Conservation (phyloP, 192 early-diverging fungal species). For the Glomus cerebriforme region DNA sequence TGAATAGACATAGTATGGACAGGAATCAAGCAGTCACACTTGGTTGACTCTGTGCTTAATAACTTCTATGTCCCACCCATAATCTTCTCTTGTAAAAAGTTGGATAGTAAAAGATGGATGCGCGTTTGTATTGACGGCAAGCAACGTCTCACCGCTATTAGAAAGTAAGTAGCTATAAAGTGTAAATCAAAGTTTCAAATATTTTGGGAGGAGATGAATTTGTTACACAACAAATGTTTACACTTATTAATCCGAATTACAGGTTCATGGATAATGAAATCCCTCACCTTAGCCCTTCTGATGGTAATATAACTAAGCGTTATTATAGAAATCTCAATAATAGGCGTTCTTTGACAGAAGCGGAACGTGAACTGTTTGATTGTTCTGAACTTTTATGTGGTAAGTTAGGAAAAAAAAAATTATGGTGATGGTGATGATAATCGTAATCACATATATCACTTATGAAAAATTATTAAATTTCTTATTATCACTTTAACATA, state of each 20-base stretch:
- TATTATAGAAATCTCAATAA: constrained; percentile 23
- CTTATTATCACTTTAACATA: neutral
- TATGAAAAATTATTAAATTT: neutral
- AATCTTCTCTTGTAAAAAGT: constrained; percentile 32
- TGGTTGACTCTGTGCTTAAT: constrained; percentile 39
- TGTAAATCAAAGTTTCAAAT: neutral
- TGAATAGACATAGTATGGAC: constrained; percentile 26
- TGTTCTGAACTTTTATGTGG: constrained; percentile 35
- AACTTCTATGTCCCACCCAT: constrained; percentile 40
- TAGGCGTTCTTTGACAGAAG: constrained; percentile 15
- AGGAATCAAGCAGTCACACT: constrained; percentile 26
- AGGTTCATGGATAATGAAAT: constrained; percentile 41
- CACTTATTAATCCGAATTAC: neutral
- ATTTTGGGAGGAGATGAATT: neutral
- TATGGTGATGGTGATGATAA: neutral
- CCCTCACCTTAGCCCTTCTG: constrained; percentile 33
- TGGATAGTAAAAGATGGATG: constrained; percentile 21
- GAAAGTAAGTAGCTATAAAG: constrained; percentile 25
- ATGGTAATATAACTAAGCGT: constrained; percentile 10
- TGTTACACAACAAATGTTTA: too few relatives aligned
- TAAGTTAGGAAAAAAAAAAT: neutral
- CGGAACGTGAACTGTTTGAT: constrained; percentile 27
- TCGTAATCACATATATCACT: neutral
- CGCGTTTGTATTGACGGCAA: constrained; percentile 41
- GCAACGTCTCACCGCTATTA: constrained; percentile 38